A percentile compares a stretch with the other conserved stretches of the same genome.
These are phyloP conservation scores for Saururus chinensis DNA, from an alignment of 164 flowering plant species.

Conservation along the genomic window DNA sequence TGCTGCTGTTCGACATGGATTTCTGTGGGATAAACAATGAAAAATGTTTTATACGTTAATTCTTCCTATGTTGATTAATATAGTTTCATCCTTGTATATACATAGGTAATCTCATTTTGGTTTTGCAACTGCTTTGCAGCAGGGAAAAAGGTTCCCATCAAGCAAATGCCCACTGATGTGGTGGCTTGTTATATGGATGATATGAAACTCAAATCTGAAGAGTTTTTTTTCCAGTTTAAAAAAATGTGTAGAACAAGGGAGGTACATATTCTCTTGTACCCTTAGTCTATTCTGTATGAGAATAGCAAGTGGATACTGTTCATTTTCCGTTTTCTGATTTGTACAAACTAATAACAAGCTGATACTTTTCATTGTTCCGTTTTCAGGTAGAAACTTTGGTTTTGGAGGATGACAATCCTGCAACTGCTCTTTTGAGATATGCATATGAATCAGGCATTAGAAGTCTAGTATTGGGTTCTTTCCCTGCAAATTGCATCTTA, in stretches of 20 bases:
- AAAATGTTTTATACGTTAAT: not conserved
- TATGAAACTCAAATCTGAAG: slow-evolving; percentile 29
- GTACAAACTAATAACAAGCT: not conserved
- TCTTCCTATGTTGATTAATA: not conserved
- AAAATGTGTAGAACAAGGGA: slow-evolving; percentile 32
- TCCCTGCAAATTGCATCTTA: slow-evolving; percentile 26
- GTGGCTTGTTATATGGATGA: slow-evolving; percentile 54
- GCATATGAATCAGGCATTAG: slow-evolving; percentile 30
- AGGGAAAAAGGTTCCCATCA: slow-evolving; percentile 38
- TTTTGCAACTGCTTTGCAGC: slow-evolving; percentile 24
- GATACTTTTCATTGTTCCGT: not conserved
- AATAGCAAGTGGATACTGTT: not conserved
- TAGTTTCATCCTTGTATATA: not conserved
- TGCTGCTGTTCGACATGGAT: not conserved
- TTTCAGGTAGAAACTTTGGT: slow-evolving; percentile 60
- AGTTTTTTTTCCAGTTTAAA: slow-evolving; percentile 44
- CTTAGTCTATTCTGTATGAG: not conserved
- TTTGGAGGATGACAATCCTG: slow-evolving; percentile 65
- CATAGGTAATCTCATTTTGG: not conserved
- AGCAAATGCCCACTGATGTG: slow-evolving; percentile 43
- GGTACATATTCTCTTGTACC: slow-evolving; percentile 14
- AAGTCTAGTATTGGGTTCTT: slow-evolving; percentile 58
- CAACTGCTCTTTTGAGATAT: slow-evolving; percentile 48
- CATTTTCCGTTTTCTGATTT: not conserved
- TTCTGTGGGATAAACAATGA: not conserved